Percentiles rank a stretch among this genome's conserved stretches.
Conservation (phyloP, 2,329 filamentous ascomycete genomes). For the Phialophora tarda region DNA sequence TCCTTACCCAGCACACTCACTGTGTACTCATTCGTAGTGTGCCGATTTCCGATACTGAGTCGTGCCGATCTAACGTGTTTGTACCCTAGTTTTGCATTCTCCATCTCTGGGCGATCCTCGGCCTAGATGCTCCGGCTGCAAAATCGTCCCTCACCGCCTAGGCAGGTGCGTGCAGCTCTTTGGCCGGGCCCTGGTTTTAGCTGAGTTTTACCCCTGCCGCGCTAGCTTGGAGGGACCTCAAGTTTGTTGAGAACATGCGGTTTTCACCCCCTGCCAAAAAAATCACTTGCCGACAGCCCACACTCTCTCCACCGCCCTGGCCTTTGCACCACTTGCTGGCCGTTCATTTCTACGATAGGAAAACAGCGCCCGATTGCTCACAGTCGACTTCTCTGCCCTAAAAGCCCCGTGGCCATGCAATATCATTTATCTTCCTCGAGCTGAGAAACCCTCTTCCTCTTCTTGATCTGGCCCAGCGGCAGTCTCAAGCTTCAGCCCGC, state of each 20-base stretch:
- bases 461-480: not conserved
- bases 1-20: too few species aligned
- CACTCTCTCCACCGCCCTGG: conserved; percentile 17
- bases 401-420: not conserved
- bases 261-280: conserved; percentile 18
- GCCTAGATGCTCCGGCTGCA: conserved; percentile 4
- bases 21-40: not conserved
- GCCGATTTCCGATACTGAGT: not conserved
- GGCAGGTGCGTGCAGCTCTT: conserved; percentile 5
- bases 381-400: not conserved
- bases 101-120: conserved; percentile 13
- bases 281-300: conserved; percentile 8
- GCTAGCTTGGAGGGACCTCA: conserved; percentile 5
- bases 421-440: conserved; percentile 8
- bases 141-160: conserved; percentile 18
- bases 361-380: not conserved
- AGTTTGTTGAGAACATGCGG: conserved; percentile 22
- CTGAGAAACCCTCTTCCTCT: conserved; percentile 4
- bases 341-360: conserved; percentile 5
- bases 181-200: conserved; percentile 7
- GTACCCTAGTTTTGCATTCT: not conserved
- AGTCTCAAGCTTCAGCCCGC: conserved; percentile 13
- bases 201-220: conserved; percentile 12
- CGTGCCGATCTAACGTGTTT: not conserved
- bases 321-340: not conserved